phyloP scores from a whole-genome alignment of 2,329 filamentous ascomycete genomes.

The Talaromyces rugulosus region DNA sequence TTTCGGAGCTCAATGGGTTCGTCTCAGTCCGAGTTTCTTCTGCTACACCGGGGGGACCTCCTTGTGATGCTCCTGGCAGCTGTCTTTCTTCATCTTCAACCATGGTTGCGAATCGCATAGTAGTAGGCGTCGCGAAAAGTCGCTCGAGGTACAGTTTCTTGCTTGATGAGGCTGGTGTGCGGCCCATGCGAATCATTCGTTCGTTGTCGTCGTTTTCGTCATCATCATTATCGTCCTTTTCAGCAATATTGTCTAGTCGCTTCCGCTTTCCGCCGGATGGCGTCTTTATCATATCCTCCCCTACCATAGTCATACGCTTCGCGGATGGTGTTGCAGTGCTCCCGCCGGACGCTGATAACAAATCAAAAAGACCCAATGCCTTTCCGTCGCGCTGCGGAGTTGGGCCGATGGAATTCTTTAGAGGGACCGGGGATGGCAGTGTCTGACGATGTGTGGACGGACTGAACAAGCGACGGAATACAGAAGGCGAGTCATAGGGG shows the following conservation, averaged over 20 bases:
- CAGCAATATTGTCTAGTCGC: conserved; percentile 13
- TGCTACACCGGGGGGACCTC: conserved; percentile 3
- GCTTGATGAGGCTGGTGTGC: conserved; percentile 41
- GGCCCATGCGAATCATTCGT: conserved; percentile 14
- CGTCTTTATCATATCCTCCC: conserved; percentile 29
- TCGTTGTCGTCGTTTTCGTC: conserved; percentile 13
- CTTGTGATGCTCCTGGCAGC: conserved; percentile 5
- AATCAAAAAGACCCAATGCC: conserved; percentile 45
- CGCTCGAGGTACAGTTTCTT: conserved; percentile 43
- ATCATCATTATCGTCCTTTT: conserved; percentile 3
- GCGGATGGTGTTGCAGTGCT: conserved; percentile 32
- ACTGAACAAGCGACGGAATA: conserved; percentile 34
- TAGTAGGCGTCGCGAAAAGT: conserved; percentile 44
- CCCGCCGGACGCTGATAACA: conserved; percentile 39
- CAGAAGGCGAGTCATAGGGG: conserved; percentile 42
- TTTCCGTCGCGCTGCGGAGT: conserved; percentile 48
- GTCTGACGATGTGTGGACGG: conserved; percentile 25
- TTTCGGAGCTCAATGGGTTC: conserved; percentile 26
- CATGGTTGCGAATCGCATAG: conserved; percentile 38
- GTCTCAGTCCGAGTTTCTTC: conserved; percentile 4
- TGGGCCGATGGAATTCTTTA: conserved; percentile 42
- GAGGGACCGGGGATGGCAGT: conserved; percentile 25
- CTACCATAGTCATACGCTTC: conserved; percentile 22
- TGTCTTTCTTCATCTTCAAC: conserved; percentile 28
- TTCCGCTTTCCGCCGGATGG: conserved; percentile 31